Evolutionary conservation across 169 alveolate species (phyloP), one percentile per base, ranked within the genome.

Genomic region (Plasmodium yoelii): DNA sequence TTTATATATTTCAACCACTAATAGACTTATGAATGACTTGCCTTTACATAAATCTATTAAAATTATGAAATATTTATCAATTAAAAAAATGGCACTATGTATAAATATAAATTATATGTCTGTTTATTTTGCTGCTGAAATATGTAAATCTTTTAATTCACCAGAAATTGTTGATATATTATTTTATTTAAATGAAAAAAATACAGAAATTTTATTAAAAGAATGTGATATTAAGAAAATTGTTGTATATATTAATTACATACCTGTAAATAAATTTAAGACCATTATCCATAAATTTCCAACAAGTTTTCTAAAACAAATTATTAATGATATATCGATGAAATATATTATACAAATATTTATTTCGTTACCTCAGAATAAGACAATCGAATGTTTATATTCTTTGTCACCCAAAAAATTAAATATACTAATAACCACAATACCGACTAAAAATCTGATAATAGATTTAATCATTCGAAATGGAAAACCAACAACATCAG

Each of bases 281-380:
- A 56, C 15, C 4, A 15, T 82, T 47, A 15, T 60, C 42, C 39
- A 44, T 13, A 82, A 68, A 67, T 18, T 82, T 39, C 90, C 90
- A 10, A 57, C 22, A 24, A 5, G 15, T 15, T 82, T 82, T 61
- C 28, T 82, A 18, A 39, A 24, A 68, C 47, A 82, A 82, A 82
- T 82, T 69, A 61, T 82, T 13, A 82, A 82, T 82, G 90, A 82
- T 15, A 82, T 82, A 82, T 82, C 90, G 44, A 26, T 68, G 22
- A 82, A 82, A 56, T 47, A 34, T 26, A 42, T 82, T 8, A 46
- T 56, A 15, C 68, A 68, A 60, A 18, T 82, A 44, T 82, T 82
- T 59, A 59, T 82, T 6, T 47, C 67, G 8, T 24, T 61, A 6
- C 56, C 75, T 5, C 47, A 82, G 63, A 71, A 82, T 18, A 82